phyloP scores from a whole-genome alignment of 192 early-diverging fungal genomes.

The Pilaira anomala region DNA sequence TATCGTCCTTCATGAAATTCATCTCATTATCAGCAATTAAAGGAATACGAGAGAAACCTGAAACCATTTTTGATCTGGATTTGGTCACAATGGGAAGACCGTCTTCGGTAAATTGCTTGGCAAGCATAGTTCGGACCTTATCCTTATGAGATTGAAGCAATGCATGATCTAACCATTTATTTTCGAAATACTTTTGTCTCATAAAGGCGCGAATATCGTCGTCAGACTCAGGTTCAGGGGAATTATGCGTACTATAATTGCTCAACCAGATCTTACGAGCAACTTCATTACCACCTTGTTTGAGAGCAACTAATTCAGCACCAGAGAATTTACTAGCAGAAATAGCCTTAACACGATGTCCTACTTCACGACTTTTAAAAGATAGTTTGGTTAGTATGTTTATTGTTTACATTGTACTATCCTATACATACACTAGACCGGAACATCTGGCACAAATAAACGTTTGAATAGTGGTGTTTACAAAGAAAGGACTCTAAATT shows the following conservation, averaged over 20 bases:
- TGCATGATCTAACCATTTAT: conserved; percentile 17
- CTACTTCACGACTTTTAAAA: conserved; percentile 44
- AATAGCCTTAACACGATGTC: conserved; percentile 57
- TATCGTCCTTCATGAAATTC: no score
- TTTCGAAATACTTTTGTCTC: conserved; percentile 26
- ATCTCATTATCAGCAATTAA: no score
- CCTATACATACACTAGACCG: conserved; percentile 45
- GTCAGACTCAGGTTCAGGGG: conserved; percentile 23
- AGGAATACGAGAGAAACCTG: not conserved
- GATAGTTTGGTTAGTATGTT: not conserved
- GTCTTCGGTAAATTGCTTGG: conserved; percentile 15
- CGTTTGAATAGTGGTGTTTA: conserved; percentile 46
- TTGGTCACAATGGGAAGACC: conserved; percentile 3
- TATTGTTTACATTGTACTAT: not conserved
- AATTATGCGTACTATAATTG: conserved; percentile 11
- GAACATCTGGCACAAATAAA: conserved; percentile 53
- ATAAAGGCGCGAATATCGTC: conserved; percentile 21
- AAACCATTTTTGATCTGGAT: not conserved
- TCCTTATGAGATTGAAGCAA: conserved; percentile 10
- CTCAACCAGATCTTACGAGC: conserved; percentile 31
- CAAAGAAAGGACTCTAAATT: conserved; percentile 47
- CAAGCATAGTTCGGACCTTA: not conserved
- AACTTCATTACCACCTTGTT: conserved; percentile 48
- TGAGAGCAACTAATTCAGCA: conserved; percentile 42
- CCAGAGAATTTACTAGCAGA: conserved; percentile 50